These are phyloP conservation scores for Mycena crocata DNA, from an alignment of 768 basidiomycete species.

Conservation along the genomic window DNA sequence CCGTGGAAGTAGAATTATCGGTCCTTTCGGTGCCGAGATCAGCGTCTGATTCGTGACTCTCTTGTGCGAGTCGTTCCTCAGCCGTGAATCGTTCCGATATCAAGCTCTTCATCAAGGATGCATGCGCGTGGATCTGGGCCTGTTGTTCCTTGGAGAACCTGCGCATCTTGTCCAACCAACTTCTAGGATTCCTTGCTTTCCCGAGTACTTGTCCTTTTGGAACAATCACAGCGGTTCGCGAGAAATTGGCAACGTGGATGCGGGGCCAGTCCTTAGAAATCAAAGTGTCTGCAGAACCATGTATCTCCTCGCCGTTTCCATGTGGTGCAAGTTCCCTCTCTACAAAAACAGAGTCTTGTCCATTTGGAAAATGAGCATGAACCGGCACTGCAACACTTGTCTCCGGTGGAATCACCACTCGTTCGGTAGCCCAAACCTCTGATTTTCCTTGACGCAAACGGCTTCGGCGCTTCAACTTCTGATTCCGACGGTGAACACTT, in stretches of 20 bases:
- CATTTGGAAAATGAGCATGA: background rate
- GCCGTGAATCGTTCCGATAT: background rate
- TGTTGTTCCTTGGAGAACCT: background rate
- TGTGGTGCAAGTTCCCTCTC: conserved; percentile 22
- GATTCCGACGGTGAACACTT: background rate
- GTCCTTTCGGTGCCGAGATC: no score
- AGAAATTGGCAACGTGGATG: conserved; percentile 8
- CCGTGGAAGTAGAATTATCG: no score
- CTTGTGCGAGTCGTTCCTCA: background rate
- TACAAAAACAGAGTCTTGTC: conserved; percentile 12
- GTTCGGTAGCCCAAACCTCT: conserved; percentile 22
- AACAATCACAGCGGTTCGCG: conserved; percentile 7
- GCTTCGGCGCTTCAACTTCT: conserved; percentile 3
- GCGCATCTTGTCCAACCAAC: conserved; percentile 22
- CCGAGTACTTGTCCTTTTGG: conserved; percentile 26
- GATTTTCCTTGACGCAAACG: background rate
- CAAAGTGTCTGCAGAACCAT: conserved; percentile 31
- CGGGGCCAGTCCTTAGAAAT: background rate
- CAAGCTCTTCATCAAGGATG: background rate
- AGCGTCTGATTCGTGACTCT: no score
- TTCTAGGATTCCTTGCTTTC: conserved; percentile 9
- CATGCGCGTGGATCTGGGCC: background rate
- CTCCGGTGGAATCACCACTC: conserved; percentile 28
- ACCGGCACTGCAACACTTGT: conserved; percentile 20
- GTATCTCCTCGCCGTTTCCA: conserved; percentile 9